Evolutionary conservation across 441 rosid genomes (phyloP), one percentile per base, ranked within the genome.

Genomic region (Euphorbia schlechtendalii): DNA sequence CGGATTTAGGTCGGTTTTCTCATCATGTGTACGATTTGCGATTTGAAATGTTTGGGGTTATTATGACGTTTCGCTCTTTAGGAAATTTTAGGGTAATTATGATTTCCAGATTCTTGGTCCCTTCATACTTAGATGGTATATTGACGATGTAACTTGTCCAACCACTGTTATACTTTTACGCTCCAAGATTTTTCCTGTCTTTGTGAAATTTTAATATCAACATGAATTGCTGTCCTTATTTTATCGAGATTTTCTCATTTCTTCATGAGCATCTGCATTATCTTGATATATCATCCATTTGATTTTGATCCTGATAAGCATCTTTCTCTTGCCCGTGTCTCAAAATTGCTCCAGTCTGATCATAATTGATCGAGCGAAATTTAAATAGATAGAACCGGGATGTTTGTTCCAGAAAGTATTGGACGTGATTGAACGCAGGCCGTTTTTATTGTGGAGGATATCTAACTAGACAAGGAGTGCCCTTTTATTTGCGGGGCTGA

Each of bases 401-500:
- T 38, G 20, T 57, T 53, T 52, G 68, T 57, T 22, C 68, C 18
- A 20, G 68, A 63, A 63, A 62, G 30, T n/a, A 55, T 62, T 54
- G 17, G 17, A 54, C 58, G 24, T 17, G 1, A 15, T 54, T 14
- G 27, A 14, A 11, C 2, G 3, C 34, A 25, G 54, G 64, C 66
- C 69, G 61, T 59, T 41, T 60, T 59, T 57, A 28, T 24, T 27
- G 24, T 41, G 74, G 63, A 61, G 30, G 30, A 40, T 45, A 49
- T 62, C 51, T 58, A 21, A 27, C 51, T 65, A 67, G 72, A 66
- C 62, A 21, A 53, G 59, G 36, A 38, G 40, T 34, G 69, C 66
- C 36, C 63, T 66, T 48, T 48, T 45, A 2, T 59, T 74, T 24
- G 56, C 62, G 73, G 75, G 70, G 73, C 58, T 49, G 21, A 43